Conservation (phyloP, 306 rosid genomes). For the Malus sylvestris region DNA sequence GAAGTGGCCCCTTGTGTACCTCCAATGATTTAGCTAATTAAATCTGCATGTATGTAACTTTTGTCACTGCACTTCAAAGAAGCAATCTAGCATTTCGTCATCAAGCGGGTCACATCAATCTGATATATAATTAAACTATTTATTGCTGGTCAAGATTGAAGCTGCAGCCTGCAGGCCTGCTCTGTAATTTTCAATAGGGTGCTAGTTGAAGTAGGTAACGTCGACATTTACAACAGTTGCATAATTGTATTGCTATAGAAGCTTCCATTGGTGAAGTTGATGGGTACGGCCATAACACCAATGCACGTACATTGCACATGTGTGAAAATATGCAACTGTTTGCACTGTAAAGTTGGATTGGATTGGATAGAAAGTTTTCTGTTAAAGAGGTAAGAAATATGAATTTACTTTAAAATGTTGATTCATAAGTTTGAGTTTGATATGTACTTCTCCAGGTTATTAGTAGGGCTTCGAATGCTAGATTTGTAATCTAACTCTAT, state of each 20-base stretch:
- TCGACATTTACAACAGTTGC: slow-evolving; percentile 2
- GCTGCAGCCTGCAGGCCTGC: slow-evolving; percentile 4
- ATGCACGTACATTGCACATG: not conserved
- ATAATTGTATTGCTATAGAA: not conserved
- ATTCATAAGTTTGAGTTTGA: too few species aligned
- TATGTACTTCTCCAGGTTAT: too few species aligned
- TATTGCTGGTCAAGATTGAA: not conserved
- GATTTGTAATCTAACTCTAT: too few species aligned
- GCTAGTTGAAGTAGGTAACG: not conserved
- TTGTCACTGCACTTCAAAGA: not conserved
- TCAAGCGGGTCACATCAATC: not conserved
- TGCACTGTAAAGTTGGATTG: not conserved
- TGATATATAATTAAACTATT: not conserved
- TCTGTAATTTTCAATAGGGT: not conserved
- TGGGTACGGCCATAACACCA: not conserved
- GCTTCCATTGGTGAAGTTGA: not conserved
- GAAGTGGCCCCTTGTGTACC: too few species aligned
- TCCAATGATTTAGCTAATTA: too few species aligned
- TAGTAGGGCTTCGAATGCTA: too few species aligned
- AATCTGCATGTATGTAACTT: too few species aligned
- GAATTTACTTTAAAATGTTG: too few species aligned
- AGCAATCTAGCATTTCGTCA: not conserved
- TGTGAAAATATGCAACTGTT: not conserved
- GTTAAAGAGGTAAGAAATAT: too few species aligned
- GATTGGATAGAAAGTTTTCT: not conserved